Percentiles rank a stretch among this genome's conserved stretches.
phyloP scores from a whole-genome alignment of 805 yeast species.

The Candida chauliodis region DNA sequence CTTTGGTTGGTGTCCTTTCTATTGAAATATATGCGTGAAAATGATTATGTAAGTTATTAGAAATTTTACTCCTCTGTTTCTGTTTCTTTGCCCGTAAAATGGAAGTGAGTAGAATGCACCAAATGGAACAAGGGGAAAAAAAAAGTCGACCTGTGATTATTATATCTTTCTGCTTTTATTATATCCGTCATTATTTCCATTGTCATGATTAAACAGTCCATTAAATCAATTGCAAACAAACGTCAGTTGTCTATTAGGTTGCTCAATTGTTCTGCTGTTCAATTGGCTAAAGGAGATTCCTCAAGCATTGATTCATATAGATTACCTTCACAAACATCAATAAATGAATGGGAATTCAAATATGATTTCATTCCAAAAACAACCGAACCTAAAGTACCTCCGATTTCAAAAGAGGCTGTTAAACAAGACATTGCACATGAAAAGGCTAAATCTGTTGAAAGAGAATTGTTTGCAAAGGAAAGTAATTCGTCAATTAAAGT shows the following conservation, averaged over 20 bases:
- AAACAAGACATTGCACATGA: conserved; percentile 46
- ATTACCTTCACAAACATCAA: conserved; percentile 44
- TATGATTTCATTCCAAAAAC: conserved; percentile 43
- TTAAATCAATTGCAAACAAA: not conserved
- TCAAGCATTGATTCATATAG: conserved; percentile 58
- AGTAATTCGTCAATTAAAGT: conserved; percentile 34
- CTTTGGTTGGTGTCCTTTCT: conserved; percentile 83
- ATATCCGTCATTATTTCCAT: no score
- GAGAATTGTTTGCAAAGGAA: conserved; percentile 34
- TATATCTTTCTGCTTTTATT: no score
- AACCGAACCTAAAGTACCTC: conserved; percentile 40
- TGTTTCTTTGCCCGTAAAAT: no score
- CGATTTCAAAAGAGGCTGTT: conserved; percentile 46
- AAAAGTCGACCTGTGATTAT: no score
- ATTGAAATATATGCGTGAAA: conserved; percentile 33
- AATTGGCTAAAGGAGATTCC: conserved; percentile 49
- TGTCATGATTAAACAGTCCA: conserved; percentile 7
- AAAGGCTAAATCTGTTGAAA: conserved; percentile 34
- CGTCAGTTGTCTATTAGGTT: not conserved
- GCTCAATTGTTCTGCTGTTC: not conserved
- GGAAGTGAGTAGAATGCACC: no score
- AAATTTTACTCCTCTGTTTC: no score
- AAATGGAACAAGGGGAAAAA: no score
- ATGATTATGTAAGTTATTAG: no score
- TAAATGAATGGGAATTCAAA: conserved; percentile 49